A percentile compares a stretch with the other conserved stretches of the same genome.
Evolutionary conservation across 768 basidiomycete species (phyloP).

Genomic region (Chlorophyllum brunneum): DNA sequence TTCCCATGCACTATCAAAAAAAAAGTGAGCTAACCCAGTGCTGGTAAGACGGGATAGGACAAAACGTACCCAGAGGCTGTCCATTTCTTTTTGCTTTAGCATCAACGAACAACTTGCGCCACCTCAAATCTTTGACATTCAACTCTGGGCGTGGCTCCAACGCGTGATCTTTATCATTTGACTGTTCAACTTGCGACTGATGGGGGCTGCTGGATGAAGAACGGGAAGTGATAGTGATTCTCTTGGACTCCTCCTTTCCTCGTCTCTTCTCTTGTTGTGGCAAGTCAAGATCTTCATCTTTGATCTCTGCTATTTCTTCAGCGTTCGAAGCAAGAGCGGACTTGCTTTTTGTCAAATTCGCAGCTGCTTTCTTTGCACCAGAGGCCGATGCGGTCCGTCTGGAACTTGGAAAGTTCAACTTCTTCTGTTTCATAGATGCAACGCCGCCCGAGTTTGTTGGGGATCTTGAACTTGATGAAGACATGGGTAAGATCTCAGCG

Average conservation of each 20-base stretch:
- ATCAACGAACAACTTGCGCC: constrained; percentile 44
- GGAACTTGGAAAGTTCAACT: constrained; percentile 38
- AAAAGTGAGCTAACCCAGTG: not conserved
- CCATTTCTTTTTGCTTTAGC: constrained; percentile 53
- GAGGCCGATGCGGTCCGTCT: constrained; percentile 40
- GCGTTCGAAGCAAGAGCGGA: constrained; percentile 2
- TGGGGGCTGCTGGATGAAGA: constrained; percentile 13
- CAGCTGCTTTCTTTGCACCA: constrained; percentile 19
- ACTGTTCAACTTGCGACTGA: constrained; percentile 16
- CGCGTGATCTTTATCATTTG: constrained; percentile 15
- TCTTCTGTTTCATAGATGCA: constrained; percentile 37
- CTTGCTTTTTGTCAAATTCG: constrained; percentile 15
- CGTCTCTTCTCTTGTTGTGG: too few relatives aligned
- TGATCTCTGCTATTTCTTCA: not conserved
- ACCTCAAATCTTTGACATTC: constrained; percentile 47
- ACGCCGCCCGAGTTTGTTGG: not conserved
- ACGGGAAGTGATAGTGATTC: constrained; percentile 3
- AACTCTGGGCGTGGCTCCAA: constrained; percentile 30
- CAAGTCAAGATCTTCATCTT: too few relatives aligned
- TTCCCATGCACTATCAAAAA: constrained; percentile 56
- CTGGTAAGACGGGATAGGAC: not conserved
- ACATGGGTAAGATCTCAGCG: constrained; percentile 7
- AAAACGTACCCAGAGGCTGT: constrained; percentile 55
- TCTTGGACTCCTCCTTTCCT: too few relatives aligned
- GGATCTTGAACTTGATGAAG: not conserved